Evolutionary conservation across 495 filamentous ascomycete species (phyloP), one percentile per base, ranked within the genome.

Genomic region (Friedmanniomyces simplex): DNA sequence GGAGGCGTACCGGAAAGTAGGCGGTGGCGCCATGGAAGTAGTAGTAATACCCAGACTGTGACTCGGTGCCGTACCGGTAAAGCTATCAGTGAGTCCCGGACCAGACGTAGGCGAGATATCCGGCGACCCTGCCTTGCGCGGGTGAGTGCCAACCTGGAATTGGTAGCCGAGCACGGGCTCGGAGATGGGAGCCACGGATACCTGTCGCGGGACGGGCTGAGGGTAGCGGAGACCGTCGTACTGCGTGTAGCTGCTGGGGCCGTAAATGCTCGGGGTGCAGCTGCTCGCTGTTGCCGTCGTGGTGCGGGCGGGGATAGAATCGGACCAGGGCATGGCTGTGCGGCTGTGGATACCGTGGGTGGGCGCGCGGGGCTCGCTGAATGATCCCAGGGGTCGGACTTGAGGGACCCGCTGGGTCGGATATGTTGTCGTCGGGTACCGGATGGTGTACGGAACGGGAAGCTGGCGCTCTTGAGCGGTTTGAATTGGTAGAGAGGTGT

Each of bases 401-500:
- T 54, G 42, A 34, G 57, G 54, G 12, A 61, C 30, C 16, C n/a
- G 37, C 1, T n/a, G n/a, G 1, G n/a, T 20, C 12, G 46, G 60
- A 63, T 20, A 65, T 42, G 46, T 59, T 51, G 32, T 42, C 20
- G 24, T 36, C 28, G 43, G 46, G 49, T 57, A 57, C 7, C 47
- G 54, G n/a, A 51, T 39, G 21, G 54, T 57, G 46, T 58, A 63
- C 25, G 42, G 56, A 34, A 42, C 42, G 16, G 61, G 61, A 24
- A 63, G 39, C n/a, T 51, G 52, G 11, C 60, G 52, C 48, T 63
- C 55, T 20, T 63, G 60, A 28, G 50, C 60, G 6, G 55, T 59
- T 24, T 58, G 55, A 24, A 41, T 30, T 41, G 66, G 66, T 20
- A 71, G 63, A 0, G 58, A 66, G 26, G 64, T 63, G 21, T 68